These are phyloP conservation scores for Ascocoryne sarcoides DNA, from an alignment of 2,329 filamentous ascomycete genomes.

Conservation along the genomic window DNA sequence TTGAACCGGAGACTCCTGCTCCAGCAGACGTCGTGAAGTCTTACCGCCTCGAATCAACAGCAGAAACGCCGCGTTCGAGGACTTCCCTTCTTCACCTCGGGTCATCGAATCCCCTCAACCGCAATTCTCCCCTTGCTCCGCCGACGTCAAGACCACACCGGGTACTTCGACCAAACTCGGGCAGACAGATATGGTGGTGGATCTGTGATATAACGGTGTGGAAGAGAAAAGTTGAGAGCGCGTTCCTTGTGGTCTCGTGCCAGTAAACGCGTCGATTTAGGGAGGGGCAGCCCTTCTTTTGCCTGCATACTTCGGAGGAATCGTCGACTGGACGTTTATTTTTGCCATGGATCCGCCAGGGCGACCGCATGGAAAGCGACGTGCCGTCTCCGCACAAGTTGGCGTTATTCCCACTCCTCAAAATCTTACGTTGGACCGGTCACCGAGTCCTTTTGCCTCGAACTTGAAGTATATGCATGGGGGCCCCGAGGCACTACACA, in stretches of 20 bases:
- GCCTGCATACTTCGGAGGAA: background rate
- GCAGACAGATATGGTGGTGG: background rate
- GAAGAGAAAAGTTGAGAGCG: conserved; percentile 1
- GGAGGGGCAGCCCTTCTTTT: background rate
- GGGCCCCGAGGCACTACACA: conserved; percentile 15
- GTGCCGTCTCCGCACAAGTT: conserved; percentile 12
- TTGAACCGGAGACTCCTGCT: no score
- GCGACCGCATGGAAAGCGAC: conserved; percentile 16
- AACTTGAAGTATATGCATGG: conserved; percentile 16
- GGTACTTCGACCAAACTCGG: background rate
- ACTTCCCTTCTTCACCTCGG: background rate
- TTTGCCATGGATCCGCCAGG: conserved; percentile 22
- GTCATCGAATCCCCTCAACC: background rate
- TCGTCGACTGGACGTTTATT: background rate
- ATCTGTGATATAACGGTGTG: background rate
- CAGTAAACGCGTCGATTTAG: background rate
- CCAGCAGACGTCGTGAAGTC: no score
- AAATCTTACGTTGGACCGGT: conserved; percentile 16
- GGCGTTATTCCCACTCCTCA: conserved; percentile 7
- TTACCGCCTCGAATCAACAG: no score
- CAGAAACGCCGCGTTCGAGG: no score
- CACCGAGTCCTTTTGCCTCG: conserved; percentile 23
- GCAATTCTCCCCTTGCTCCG: background rate
- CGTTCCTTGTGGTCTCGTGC: background rate
- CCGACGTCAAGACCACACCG: background rate